Evolutionary conservation across 78 protist genomes (phyloP).

Genomic region (Dictyostelium intermedium): DNA sequence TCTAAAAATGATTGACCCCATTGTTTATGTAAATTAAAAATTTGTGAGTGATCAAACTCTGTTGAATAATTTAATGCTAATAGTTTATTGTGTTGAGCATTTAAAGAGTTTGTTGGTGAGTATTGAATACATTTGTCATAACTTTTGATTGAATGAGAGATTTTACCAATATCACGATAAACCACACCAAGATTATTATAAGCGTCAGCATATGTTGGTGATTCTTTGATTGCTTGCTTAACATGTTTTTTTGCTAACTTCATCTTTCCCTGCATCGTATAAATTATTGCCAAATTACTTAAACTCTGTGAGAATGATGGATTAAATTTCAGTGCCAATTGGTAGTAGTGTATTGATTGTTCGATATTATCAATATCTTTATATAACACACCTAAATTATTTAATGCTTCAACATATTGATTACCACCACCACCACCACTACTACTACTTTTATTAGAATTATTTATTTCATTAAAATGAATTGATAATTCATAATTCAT

Average conservation of each 20-base stretch:
- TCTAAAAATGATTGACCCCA: background rate
- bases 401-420: conserved; percentile 74
- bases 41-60: background rate
- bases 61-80: conserved; percentile 76
- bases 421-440: background rate
- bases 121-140: conserved; percentile 37
- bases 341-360: conserved; percentile 69
- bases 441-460: background rate
- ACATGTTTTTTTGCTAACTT: conserved; percentile 9
- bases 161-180: conserved; percentile 76
- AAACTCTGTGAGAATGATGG: conserved; percentile 61
- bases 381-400: conserved; percentile 86
- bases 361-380: conserved; percentile 49
- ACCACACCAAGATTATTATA: conserved; percentile 81
- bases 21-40: background rate
- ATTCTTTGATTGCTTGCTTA: conserved; percentile 49
- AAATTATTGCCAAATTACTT: conserved; percentile 76
- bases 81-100: conserved; percentile 80
- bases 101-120: conserved; percentile 39
- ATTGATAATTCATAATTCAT: conserved; percentile 84
- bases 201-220: conserved; percentile 72
- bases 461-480: conserved; percentile 1
- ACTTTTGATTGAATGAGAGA: conserved; percentile 51
- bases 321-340: conserved; percentile 30
- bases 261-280: conserved; percentile 67